Evolutionary conservation across 768 basidiomycete species (phyloP).

Genomic region (Zangia roseola): DNA sequence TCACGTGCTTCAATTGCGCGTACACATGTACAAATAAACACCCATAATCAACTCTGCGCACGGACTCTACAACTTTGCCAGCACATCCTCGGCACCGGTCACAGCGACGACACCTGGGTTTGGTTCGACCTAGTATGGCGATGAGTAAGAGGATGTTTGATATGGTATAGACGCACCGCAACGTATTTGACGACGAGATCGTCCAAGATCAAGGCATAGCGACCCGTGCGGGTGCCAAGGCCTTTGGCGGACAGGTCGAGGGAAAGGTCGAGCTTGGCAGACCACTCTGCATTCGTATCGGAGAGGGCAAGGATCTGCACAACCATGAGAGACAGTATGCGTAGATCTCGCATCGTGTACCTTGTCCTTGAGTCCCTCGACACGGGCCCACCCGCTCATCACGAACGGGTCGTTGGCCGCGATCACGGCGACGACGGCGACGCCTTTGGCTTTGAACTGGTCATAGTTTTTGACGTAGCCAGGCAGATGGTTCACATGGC

Average conservation of each 20-base stretch:
- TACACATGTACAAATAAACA: conserved; percentile 30
- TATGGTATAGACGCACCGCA: conserved; percentile 39
- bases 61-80: conserved; percentile 19
- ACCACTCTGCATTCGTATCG: conserved; percentile 57
- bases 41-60: conserved; percentile 12
- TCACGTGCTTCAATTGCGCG: conserved; percentile 33
- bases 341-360: conserved; percentile 39
- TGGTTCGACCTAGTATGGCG: conserved; percentile 10
- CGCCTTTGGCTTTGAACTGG: conserved; percentile 51
- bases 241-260: conserved; percentile 49
- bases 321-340: neutral
- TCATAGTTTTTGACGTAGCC: conserved; percentile 46
- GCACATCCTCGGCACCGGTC: conserved; percentile 15
- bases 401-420: conserved; percentile 61
- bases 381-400: conserved; percentile 61
- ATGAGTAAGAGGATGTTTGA: neutral
- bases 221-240: conserved; percentile 56
- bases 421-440: conserved; percentile 51
- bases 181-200: conserved; percentile 69
- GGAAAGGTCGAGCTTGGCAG: conserved; percentile 51
- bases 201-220: conserved; percentile 67
- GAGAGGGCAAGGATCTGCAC: conserved; percentile 57
- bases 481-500: conserved; percentile 44
- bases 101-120: conserved; percentile 1
- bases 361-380: conserved; percentile 65